Percentiles rank a stretch among this genome's conserved stretches.
phyloP scores from a whole-genome alignment of 179 eudicot species.

The Drosera spatulata region DNA sequence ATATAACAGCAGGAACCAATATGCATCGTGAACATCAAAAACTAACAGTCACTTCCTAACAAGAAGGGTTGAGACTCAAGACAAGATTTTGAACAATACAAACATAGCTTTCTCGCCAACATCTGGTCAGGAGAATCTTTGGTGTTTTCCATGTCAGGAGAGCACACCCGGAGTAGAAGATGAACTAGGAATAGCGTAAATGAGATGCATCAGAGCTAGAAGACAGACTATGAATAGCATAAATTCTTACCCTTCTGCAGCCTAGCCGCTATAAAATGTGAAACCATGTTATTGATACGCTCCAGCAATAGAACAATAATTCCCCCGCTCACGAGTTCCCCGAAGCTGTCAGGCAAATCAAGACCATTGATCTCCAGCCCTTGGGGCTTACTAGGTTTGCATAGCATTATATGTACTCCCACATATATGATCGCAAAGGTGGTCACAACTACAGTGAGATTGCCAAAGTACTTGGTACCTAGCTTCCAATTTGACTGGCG shows the following conservation, averaged over 20 bases:
- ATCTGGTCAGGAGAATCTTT: too few relatives aligned
- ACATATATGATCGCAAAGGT: constrained; percentile 48
- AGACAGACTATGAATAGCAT: neutral
- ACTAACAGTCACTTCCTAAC: neutral
- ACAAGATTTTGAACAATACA: too few relatives aligned
- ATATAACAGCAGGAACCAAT: constrained; percentile 1
- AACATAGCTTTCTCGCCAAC: too few relatives aligned
- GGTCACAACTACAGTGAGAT: constrained; percentile 68
- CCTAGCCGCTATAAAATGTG: constrained; percentile 93
- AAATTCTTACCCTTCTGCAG: constrained; percentile 61
- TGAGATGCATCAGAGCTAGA: too few relatives aligned
- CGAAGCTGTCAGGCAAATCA: constrained; percentile 93
- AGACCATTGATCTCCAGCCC: constrained; percentile 96
- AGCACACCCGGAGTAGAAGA: too few relatives aligned
- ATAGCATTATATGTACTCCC: constrained; percentile 49
- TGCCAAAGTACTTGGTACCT: constrained; percentile 64
- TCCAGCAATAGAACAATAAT: constrained; percentile 74
- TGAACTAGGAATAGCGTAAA: too few relatives aligned
- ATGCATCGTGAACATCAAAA: neutral
- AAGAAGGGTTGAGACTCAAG: neutral
- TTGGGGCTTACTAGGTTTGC: constrained; percentile 56
- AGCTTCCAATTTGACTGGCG: constrained; percentile 76
- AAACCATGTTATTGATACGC: constrained; percentile 48
- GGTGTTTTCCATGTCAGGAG: too few relatives aligned
- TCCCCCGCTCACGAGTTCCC: constrained; percentile 74